A percentile compares a stretch with the other conserved stretches of the same genome.
phyloP scores from a whole-genome alignment of 2,329 filamentous ascomycete species.

The Talaromyces marneffei region DNA sequence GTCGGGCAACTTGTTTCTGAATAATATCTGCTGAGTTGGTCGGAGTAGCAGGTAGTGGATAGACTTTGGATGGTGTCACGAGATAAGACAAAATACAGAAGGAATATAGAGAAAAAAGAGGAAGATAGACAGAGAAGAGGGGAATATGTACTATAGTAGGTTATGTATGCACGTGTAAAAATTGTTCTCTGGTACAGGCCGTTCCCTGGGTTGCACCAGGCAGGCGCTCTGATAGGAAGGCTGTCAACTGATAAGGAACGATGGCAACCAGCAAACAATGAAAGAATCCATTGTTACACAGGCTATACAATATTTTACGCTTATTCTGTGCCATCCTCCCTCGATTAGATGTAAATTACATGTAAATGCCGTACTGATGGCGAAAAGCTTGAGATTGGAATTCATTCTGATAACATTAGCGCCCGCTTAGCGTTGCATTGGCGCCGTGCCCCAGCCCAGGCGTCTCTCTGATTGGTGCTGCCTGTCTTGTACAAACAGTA shows the following conservation, averaged over 20 bases:
- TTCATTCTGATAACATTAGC: slow-evolving; percentile 7
- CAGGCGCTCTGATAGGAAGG: neutral
- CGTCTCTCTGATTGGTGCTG: neutral
- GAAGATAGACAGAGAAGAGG: too few relatives aligned
- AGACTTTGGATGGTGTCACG: neutral
- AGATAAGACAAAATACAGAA: neutral
- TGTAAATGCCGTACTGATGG: neutral
- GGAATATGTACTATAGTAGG: too few relatives aligned
- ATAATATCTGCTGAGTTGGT: neutral
- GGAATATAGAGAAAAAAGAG: neutral
- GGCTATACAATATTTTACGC: neutral
- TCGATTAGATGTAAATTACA: neutral
- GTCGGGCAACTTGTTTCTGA: neutral
- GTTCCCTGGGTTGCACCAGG: neutral
- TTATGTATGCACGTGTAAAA: too few relatives aligned
- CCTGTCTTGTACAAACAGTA: slow-evolving; percentile 12
- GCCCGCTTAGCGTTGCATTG: slow-evolving; percentile 2
- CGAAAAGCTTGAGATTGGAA: neutral
- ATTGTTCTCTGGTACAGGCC: neutral
- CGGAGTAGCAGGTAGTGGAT: neutral
- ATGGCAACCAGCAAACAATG: neutral
- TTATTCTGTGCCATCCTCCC: neutral
- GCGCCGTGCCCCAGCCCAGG: neutral
- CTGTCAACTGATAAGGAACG: neutral
- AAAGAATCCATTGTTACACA: neutral